Percentiles rank a stretch among this genome's conserved stretches.
Conservation (phyloP, 495 filamentous ascomycete genomes). For the Chaetomium tenue region DNA sequence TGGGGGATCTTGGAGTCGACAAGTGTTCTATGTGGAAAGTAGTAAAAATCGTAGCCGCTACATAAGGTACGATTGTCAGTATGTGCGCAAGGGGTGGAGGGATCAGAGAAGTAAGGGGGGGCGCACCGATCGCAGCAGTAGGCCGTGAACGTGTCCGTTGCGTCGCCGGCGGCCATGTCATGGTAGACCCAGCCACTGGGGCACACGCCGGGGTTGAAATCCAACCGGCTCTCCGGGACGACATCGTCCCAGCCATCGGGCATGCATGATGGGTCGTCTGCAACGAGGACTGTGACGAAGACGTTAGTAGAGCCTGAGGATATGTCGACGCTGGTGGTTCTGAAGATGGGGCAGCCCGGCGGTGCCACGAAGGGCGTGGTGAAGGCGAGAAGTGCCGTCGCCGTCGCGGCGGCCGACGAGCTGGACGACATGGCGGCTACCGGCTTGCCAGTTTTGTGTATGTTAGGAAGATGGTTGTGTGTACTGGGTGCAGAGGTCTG, state of each 20-base stretch:
- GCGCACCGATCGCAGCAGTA: not conserved
- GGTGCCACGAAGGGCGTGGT: conserved; percentile 1
- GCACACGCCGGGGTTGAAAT: not conserved
- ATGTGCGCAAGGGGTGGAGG: too few species aligned
- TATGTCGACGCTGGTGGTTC: not conserved
- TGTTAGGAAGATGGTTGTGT: too few species aligned
- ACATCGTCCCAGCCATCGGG: too few species aligned
- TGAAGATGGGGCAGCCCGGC: conserved; percentile 1
- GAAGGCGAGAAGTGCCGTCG: not conserved
- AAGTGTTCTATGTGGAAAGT: not conserved
- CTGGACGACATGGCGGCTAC: not conserved
- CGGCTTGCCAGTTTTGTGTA: too few species aligned
- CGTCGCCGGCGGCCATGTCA: not conserved
- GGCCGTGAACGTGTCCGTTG: conserved; percentile 1
- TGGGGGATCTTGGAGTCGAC: not conserved
- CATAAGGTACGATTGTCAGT: too few species aligned
- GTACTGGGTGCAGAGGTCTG: too few species aligned
- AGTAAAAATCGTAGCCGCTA: not conserved
- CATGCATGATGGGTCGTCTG: too few species aligned
- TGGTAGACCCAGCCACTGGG: conserved; percentile 4
- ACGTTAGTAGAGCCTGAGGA: too few species aligned
- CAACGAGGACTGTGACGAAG: too few species aligned
- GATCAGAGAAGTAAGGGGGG: too few species aligned
- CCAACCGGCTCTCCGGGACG: not conserved
- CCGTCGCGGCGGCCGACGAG: not conserved